Conservation (phyloP, 768 basidiomycete species). For the Galerina marginata region DNA sequence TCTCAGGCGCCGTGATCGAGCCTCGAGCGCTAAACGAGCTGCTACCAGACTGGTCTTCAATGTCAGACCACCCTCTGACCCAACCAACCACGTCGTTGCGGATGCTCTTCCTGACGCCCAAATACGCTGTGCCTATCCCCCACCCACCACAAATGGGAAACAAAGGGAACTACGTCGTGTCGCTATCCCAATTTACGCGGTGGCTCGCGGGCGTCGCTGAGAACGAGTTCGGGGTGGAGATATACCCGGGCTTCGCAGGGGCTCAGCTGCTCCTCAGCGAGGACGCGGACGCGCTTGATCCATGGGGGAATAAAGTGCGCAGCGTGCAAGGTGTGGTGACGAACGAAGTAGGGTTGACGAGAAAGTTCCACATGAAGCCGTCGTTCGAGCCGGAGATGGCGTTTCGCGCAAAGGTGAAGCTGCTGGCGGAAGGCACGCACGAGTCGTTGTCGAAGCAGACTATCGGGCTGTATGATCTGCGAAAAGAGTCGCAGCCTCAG, state of each 20-base stretch:
- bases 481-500: conserved; percentile 78
- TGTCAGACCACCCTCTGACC: conserved; percentile 74
- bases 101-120: conserved; percentile 87
- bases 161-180: conserved; percentile 90
- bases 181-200: conserved; percentile 85
- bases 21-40: conserved; percentile 91
- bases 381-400: conserved; percentile 96
- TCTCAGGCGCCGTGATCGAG: conserved; percentile 96
- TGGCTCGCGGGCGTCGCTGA: conserved; percentile 93
- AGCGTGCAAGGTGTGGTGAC: conserved; percentile 83
- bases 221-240: conserved; percentile 79
- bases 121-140: conserved; percentile 77
- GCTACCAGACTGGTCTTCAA: conserved; percentile 79
- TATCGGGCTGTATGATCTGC: conserved; percentile 73
- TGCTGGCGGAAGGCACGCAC: conserved; percentile 95
- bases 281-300: conserved; percentile 46
- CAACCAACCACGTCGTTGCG: conserved; percentile 77
- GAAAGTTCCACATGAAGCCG: conserved; percentile 75
- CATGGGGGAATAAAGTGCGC: conserved; percentile 47
- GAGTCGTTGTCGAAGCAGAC: conserved; percentile 87
- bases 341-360: conserved; percentile 93
- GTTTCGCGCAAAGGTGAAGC: conserved; percentile 89
- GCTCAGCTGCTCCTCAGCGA: conserved; percentile 77
- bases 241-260: conserved; percentile 96
- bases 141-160: conserved; percentile 98